These are phyloP conservation scores for Talaromyces sp. DNA, from an alignment of 2,329 filamentous ascomycete species.

Conservation along the genomic window DNA sequence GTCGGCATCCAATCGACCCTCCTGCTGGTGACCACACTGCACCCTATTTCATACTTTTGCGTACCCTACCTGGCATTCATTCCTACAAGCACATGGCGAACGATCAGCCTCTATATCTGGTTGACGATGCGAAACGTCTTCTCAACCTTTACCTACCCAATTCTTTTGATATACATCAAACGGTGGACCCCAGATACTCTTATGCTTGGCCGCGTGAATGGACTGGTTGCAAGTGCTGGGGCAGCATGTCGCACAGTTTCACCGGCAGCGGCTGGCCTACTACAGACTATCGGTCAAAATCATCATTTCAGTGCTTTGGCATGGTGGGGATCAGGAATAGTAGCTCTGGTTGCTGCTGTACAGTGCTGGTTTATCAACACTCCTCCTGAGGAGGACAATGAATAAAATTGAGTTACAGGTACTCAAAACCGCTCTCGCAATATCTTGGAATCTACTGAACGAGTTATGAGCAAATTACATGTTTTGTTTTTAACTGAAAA, in stretches of 20 bases:
- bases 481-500: too few species aligned
- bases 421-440: not conserved
- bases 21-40: not conserved
- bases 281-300: not conserved
- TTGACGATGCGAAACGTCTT: not conserved
- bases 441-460: too few species aligned
- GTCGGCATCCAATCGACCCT: not conserved
- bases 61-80: not conserved
- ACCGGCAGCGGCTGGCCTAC: not conserved
- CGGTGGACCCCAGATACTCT: not conserved
- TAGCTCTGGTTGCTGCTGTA: not conserved
- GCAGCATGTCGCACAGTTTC: not conserved
- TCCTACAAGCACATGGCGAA: not conserved
- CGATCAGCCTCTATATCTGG: not conserved
- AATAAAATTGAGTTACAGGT: not conserved
- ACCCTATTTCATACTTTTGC: not conserved
- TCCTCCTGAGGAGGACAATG: not conserved
- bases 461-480: too few species aligned
- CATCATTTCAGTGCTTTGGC: not conserved
- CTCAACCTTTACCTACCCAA: not conserved
- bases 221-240: not conserved
- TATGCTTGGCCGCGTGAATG: not conserved
- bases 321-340: not conserved
- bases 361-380: not conserved
- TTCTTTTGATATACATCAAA: not conserved